Conservation (phyloP, 1,284 basidiomycete genomes). For the Ganoderma leucocontextum region DNA sequence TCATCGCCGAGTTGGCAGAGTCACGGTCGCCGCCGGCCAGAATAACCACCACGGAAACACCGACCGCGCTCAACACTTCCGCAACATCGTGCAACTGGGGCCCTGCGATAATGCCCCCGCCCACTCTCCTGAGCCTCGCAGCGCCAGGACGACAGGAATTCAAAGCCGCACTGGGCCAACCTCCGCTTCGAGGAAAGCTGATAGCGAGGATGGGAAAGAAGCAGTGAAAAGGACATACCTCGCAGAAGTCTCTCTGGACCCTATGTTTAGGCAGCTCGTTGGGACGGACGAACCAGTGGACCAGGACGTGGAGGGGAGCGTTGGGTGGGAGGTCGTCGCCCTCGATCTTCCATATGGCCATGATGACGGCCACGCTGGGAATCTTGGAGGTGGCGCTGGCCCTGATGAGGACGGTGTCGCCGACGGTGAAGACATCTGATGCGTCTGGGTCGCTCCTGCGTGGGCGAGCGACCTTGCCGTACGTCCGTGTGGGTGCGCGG, state of each 20-base stretch:
- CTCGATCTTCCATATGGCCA: conserved; percentile 68
- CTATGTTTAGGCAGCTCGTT: conserved; percentile 64
- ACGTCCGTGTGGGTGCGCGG: conserved; percentile 23
- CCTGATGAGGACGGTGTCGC: conserved; percentile 72
- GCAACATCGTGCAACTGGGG: no score
- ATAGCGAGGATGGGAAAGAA: conserved; percentile 3
- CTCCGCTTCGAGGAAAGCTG: no score
- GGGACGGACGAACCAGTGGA: conserved; percentile 79
- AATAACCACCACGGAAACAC: no score
- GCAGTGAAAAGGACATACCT: conserved; percentile 50
- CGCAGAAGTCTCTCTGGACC: conserved; percentile 60
- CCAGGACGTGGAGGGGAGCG: conserved; percentile 55
- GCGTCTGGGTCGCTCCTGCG: conserved; percentile 12
- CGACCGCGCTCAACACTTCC: no score
- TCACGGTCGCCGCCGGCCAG: no score
- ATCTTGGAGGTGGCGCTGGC: conserved; percentile 51
- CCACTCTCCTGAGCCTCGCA: conserved; percentile 27
- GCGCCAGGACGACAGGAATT: conserved; percentile 6
- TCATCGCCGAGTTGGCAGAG: no score
- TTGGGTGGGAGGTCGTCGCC: conserved; percentile 39
- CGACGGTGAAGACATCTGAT: conserved; percentile 51
- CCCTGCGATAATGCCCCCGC: no score
- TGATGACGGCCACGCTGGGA: conserved; percentile 71
- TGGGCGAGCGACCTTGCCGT: conserved; percentile 30
- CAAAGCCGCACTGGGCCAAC: no score